Evolutionary conservation across 2,329 filamentous ascomycete genomes (phyloP).

Genomic region (Venturia nashicola): DNA sequence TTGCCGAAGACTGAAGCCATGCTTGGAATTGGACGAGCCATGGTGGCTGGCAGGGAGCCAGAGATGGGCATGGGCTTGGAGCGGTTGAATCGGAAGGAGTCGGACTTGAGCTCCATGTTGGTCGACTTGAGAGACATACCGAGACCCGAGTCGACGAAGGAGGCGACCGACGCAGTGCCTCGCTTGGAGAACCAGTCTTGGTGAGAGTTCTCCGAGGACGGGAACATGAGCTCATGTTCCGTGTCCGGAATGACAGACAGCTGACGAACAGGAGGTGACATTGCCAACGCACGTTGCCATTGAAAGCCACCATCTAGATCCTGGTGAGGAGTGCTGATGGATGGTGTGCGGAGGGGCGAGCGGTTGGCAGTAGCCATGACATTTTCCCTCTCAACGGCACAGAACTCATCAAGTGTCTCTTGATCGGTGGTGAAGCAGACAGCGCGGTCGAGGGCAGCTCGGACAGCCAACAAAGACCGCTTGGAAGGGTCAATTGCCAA

Average conservation of each 20-base stretch:
- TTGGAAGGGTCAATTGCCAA: constrained; percentile 84
- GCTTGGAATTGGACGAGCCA: constrained; percentile 48
- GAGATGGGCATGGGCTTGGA: constrained; percentile 66
- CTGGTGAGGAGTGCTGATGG: constrained; percentile 75
- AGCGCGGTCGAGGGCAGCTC: constrained; percentile 64
- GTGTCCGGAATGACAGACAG: constrained; percentile 75
- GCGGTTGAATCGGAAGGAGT: constrained; percentile 40
- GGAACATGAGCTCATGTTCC: constrained; percentile 39
- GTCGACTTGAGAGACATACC: constrained; percentile 70
- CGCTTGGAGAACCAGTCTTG: constrained; percentile 65
- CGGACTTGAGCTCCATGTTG: constrained; percentile 39
- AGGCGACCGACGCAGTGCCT: constrained; percentile 71
- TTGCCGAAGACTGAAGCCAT: constrained; percentile 72
- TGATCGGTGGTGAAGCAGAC: constrained; percentile 91
- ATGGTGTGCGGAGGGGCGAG: constrained; percentile 89
- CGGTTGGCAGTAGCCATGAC: constrained; percentile 76
- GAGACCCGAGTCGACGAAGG: constrained; percentile 71
- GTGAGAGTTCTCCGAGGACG: constrained; percentile 42
- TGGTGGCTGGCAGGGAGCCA: constrained; percentile 59
- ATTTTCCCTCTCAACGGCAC: constrained; percentile 61
- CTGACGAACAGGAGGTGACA: constrained; percentile 62
- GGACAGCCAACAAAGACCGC: constrained; percentile 68
- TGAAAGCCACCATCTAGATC: constrained; percentile 73
- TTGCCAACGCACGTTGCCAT: constrained; percentile 84
- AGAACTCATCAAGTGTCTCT: constrained; percentile 87